Evolutionary conservation across 2,329 filamentous ascomycete species (phyloP).

Genomic region (Fusarium papillatum): DNA sequence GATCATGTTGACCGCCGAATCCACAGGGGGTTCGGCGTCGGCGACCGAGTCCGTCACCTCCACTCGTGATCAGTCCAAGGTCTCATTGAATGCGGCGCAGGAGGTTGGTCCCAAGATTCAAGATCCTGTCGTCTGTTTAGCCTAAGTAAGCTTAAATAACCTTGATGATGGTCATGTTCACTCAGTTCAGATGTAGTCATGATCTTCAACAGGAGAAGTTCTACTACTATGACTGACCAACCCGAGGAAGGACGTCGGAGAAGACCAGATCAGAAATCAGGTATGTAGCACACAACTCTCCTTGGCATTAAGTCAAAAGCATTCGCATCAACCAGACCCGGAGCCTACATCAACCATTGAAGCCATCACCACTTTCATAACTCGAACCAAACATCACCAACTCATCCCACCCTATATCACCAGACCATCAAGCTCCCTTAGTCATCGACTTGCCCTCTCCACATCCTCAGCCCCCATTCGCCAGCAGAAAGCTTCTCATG

Average conservation of each 20-base stretch:
- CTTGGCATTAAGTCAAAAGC: neutral
- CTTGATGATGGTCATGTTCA: neutral
- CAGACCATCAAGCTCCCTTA: neutral
- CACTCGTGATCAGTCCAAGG: neutral
- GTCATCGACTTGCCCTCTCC: neutral
- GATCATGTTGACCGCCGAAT: slow-evolving; percentile 21
- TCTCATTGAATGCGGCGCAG: neutral
- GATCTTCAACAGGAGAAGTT: neutral
- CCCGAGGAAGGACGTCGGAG: neutral
- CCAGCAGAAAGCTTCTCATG: neutral
- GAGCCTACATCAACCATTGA: neutral
- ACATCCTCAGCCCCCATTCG: slow-evolving; percentile 12
- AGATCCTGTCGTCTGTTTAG: neutral
- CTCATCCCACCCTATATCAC: neutral
- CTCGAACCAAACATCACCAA: neutral
- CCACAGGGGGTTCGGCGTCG: slow-evolving; percentile 19
- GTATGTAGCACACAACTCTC: neutral
- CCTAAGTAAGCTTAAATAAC: neutral
- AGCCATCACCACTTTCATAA: neutral
- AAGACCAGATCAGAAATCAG: neutral
- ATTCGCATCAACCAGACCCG: neutral
- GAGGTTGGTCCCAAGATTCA: neutral
- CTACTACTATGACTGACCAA: neutral
- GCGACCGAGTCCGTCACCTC: slow-evolving; percentile 27
- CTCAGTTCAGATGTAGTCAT: neutral